phyloP scores from a whole-genome alignment of 352 stramenopile genomes.

The Halophytophthora polymorphica region DNA sequence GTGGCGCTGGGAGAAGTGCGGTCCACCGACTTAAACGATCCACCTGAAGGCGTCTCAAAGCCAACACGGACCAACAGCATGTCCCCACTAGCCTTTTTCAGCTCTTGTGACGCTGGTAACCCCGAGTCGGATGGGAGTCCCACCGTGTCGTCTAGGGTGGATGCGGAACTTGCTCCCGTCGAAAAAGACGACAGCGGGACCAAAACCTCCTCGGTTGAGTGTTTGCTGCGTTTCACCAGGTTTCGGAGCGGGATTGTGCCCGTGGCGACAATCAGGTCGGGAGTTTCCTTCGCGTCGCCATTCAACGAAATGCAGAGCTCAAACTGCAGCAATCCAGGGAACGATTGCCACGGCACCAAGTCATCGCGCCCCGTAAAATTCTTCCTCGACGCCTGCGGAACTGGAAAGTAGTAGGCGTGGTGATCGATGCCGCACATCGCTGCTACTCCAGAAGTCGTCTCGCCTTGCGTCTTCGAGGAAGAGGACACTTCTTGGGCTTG shows the following conservation, averaged over 20 bases:
- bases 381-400: slow-evolving; percentile 72
- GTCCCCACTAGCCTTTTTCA: slow-evolving; percentile 25
- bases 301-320: slow-evolving; percentile 72
- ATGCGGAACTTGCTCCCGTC: slow-evolving; percentile 1
- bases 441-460: slow-evolving; percentile 3
- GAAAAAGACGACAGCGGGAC: slow-evolving; percentile 38
- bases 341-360: slow-evolving; percentile 71
- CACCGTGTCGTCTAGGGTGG: neutral
- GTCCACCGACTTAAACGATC: slow-evolving; percentile 12
- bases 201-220: slow-evolving; percentile 35
- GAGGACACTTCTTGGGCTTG: neutral
- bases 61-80: slow-evolving; percentile 56
- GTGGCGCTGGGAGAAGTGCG: slow-evolving; percentile 13
- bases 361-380: slow-evolving; percentile 76
- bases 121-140: neutral
- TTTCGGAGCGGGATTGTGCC: slow-evolving; percentile 48
- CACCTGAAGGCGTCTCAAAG: slow-evolving; percentile 31
- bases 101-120: slow-evolving; percentile 2
- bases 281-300: slow-evolving; percentile 62
- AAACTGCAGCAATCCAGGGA: slow-evolving; percentile 69
- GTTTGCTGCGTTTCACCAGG: slow-evolving; percentile 25
- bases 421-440: slow-evolving; percentile 62
- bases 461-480: slow-evolving; percentile 4
- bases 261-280: slow-evolving; percentile 62
- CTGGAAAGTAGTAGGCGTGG: slow-evolving; percentile 79